These are phyloP conservation scores for Salix brachista DNA, from an alignment of 345 rosid species.

Conservation along the genomic window DNA sequence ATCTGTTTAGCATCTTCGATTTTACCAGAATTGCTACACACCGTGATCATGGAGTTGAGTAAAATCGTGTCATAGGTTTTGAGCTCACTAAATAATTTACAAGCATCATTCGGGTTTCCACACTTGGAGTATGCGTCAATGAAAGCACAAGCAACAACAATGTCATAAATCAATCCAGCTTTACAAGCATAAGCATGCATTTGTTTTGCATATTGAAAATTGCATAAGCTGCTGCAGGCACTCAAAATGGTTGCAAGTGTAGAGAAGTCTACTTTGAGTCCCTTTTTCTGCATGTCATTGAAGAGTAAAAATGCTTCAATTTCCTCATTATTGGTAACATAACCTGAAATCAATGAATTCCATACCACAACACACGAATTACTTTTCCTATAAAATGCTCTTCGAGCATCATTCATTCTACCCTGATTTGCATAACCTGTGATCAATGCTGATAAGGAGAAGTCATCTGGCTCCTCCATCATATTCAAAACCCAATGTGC, in stretches of 20 bases:
- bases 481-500: conserved; percentile 44
- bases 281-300: conserved; percentile 49
- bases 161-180: conserved; percentile 40
- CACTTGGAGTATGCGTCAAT: conserved; percentile 55
- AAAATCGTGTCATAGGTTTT: conserved; percentile 58
- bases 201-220: conserved; percentile 27
- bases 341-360: conserved; percentile 83
- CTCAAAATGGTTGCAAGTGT: conserved; percentile 50
- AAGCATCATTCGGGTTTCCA: conserved; percentile 56
- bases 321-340: conserved; percentile 51
- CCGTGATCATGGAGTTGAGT: conserved; percentile 74
- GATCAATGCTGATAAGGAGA: conserved; percentile 74
- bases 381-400: conserved; percentile 38
- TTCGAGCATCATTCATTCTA: conserved; percentile 51
- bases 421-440: conserved; percentile 65
- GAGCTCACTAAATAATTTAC: conserved; percentile 59
- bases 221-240: conserved; percentile 46
- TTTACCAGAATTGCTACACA: conserved; percentile 66
- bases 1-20: conserved; percentile 62
- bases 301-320: conserved; percentile 51
- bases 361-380: conserved; percentile 48
- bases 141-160: conserved; percentile 39
- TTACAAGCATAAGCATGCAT: conserved; percentile 52
- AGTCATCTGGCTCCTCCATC: conserved; percentile 52
- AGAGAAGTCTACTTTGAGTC: conserved; percentile 42